A percentile compares a stretch with the other conserved stretches of the same genome.
Conservation (phyloP, 2,329 filamentous ascomycete genomes). For the Colletotrichum magnum region DNA sequence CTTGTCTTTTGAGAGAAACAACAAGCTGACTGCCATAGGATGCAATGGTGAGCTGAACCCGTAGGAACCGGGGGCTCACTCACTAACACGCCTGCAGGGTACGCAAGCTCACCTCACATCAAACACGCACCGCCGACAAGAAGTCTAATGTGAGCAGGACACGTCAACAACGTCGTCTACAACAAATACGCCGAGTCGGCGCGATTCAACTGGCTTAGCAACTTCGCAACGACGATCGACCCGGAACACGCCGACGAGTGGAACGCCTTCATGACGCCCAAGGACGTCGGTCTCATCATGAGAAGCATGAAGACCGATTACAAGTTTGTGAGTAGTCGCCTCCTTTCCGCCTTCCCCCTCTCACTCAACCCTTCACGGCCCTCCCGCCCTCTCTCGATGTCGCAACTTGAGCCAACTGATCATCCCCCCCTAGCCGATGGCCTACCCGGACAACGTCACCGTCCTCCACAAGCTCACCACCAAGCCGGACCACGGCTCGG, state of each 20-base stretch:
- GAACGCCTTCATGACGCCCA: constrained; percentile 77
- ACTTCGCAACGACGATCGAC: constrained; percentile 76
- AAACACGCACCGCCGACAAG: not conserved
- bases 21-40: constrained; percentile 27
- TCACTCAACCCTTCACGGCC: no score
- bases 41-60: constrained; percentile 32
- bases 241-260: constrained; percentile 74
- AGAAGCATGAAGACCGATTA: constrained; percentile 86
- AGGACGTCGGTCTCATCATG: constrained; percentile 80
- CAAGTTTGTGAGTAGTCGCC: constrained; percentile 78
- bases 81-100: constrained; percentile 36
- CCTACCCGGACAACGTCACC: constrained; percentile 84
- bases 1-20: not conserved
- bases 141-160: constrained; percentile 52
- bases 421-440: constrained; percentile 75
- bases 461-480: constrained; percentile 83
- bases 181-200: constrained; percentile 87
- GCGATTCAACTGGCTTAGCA: constrained; percentile 82
- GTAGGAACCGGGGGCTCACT: not conserved
- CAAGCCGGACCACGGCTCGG: constrained; percentile 58
- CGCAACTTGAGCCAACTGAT: not conserved
- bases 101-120: not conserved
- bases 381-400: no score
- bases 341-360: not conserved
- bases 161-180: constrained; percentile 91